phyloP scores from a whole-genome alignment of 2,329 filamentous ascomycete species.

The Decorospora gaudefroyi region DNA sequence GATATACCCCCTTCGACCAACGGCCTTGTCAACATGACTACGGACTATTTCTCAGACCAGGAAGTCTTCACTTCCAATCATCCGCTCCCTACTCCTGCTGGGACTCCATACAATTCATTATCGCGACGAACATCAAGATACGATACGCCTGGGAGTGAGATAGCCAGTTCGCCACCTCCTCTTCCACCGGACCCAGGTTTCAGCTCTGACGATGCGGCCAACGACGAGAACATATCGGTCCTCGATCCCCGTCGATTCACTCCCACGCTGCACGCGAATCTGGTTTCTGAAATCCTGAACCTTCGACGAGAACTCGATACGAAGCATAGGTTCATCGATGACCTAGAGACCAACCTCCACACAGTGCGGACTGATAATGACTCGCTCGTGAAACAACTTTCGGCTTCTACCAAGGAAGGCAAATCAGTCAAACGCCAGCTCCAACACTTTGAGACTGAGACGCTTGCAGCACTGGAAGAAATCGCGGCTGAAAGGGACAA shows the following conservation, averaged over 20 bases:
- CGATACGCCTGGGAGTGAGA: constrained; percentile 63
- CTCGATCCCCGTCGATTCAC: constrained; percentile 92
- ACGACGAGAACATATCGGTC: constrained; percentile 72
- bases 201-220: constrained; percentile 52
- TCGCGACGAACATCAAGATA: constrained; percentile 70
- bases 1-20: background rate
- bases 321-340: constrained; percentile 84
- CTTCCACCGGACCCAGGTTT: constrained; percentile 57
- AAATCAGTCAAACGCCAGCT: constrained; percentile 83
- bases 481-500: constrained; percentile 85
- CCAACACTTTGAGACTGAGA: constrained; percentile 83
- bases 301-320: constrained; percentile 88
- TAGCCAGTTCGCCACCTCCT: constrained; percentile 64
- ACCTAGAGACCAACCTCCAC: constrained; percentile 76
- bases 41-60: constrained; percentile 56
- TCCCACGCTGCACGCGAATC: constrained; percentile 87
- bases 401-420: constrained; percentile 71
- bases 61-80: constrained; percentile 50
- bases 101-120: constrained; percentile 68
- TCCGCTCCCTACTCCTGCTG: constrained; percentile 69
- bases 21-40: constrained; percentile 34
- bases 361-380: constrained; percentile 75
- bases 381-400: constrained; percentile 64
- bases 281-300: constrained; percentile 91
- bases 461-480: constrained; percentile 81